A percentile compares a stretch with the other conserved stretches of the same genome.
These are phyloP conservation scores for Leccinum insigne DNA, from an alignment of 1,284 basidiomycete species.

Conservation along the genomic window DNA sequence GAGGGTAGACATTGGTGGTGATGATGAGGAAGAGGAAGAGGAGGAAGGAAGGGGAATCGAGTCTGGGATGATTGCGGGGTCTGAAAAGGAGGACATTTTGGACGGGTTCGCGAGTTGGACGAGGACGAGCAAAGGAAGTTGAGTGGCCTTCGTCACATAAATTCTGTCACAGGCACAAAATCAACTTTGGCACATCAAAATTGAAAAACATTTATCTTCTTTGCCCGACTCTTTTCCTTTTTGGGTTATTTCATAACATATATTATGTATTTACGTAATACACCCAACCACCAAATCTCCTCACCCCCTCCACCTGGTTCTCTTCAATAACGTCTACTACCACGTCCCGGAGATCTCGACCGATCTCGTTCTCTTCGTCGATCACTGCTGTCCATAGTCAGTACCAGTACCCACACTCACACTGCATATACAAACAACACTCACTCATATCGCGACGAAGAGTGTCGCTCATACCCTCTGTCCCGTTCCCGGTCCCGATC, in stretches of 20 bases:
- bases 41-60: conserved; percentile 32
- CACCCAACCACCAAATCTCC: conserved; percentile 7
- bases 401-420: neutral
- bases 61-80: conserved; percentile 24
- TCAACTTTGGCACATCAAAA: conserved; percentile 26
- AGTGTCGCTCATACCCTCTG: conserved; percentile 69
- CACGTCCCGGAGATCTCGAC: conserved; percentile 72
- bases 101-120: neutral
- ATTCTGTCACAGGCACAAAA: conserved; percentile 39
- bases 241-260: conserved; percentile 15
- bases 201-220: conserved; percentile 29
- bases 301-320: conserved; percentile 24
- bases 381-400: conserved; percentile 40
- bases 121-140: conserved; percentile 22
- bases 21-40: conserved; percentile 30
- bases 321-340: conserved; percentile 58
- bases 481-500: conserved; percentile 67
- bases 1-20: conserved; percentile 18
- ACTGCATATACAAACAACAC: conserved; percentile 31
- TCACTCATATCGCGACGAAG: conserved; percentile 70
- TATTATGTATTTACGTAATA: conserved; percentile 28
- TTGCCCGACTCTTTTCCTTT: conserved; percentile 21
- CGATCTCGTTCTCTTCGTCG: conserved; percentile 73
- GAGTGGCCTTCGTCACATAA: conserved; percentile 27
- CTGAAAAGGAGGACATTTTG: neutral